These are phyloP conservation scores for Colletotrichum musicola DNA, from an alignment of 2,329 filamentous ascomycete genomes.

Conservation along the genomic window DNA sequence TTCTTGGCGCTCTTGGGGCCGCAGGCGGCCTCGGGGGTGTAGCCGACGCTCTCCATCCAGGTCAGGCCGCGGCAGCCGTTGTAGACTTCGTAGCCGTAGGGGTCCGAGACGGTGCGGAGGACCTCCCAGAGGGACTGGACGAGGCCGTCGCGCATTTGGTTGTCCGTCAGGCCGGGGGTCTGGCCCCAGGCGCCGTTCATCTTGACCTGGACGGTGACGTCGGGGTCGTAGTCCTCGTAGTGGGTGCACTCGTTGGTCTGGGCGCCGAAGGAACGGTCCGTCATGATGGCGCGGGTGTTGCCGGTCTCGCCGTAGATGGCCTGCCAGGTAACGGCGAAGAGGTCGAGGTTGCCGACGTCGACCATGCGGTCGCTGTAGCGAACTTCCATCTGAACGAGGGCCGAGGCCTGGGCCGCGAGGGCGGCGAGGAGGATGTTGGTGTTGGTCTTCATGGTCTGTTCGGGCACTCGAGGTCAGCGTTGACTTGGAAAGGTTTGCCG, in stretches of 20 bases:
- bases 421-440: slow-evolving; percentile 23
- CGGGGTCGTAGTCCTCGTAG: slow-evolving; percentile 19
- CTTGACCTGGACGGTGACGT: slow-evolving; percentile 34
- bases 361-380: slow-evolving; percentile 39
- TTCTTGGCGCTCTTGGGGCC: slow-evolving; percentile 16
- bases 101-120: slow-evolving; percentile 22
- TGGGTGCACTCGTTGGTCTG: slow-evolving; percentile 35
- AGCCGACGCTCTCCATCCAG: slow-evolving; percentile 36
- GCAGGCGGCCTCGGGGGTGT: slow-evolving; percentile 21
- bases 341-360: slow-evolving; percentile 39
- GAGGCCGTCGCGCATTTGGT: slow-evolving; percentile 40
- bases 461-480: not conserved
- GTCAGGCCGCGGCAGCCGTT: slow-evolving; percentile 34
- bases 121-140: slow-evolving; percentile 38
- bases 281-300: slow-evolving; percentile 37
- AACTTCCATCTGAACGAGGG: slow-evolving; percentile 37
- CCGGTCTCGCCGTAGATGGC: slow-evolving; percentile 37
- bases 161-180: slow-evolving; percentile 22
- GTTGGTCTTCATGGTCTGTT: slow-evolving; percentile 33
- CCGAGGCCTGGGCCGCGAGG: slow-evolving; percentile 26
- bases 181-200: slow-evolving; percentile 40
- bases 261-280: slow-evolving; percentile 26
- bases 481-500: not conserved
- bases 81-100: slow-evolving; percentile 37
- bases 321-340: slow-evolving; percentile 38